A percentile compares a stretch with the other conserved stretches of the same genome.
Evolutionary conservation across 352 stramenopile genomes (phyloP).

Genomic region (Globisporangium viniferum): DNA sequence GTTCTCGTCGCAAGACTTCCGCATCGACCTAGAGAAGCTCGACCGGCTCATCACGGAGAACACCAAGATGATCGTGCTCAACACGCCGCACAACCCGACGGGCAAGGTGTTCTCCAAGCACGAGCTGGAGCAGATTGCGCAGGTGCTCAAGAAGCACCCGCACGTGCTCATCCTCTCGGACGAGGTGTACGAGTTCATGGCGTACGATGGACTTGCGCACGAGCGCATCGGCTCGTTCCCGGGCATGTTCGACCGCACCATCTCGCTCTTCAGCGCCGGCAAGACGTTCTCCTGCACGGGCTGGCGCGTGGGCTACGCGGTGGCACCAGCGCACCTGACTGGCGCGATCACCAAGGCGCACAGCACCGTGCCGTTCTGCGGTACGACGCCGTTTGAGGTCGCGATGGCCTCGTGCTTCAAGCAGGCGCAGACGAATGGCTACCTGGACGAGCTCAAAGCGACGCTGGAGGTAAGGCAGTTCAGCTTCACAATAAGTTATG

Average conservation of each 20-base stretch:
- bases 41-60: conserved; percentile 83
- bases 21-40: conserved; percentile 85
- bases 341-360: conserved; percentile 74
- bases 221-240: conserved; percentile 76
- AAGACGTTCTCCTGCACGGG: conserved; percentile 95
- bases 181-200: conserved; percentile 99
- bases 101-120: conserved; percentile 95
- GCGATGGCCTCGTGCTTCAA: conserved; percentile 88
- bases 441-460: conserved; percentile 64
- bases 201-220: conserved; percentile 74
- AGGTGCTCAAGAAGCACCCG: conserved; percentile 80
- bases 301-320: conserved; percentile 88
- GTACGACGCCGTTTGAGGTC: conserved; percentile 93
- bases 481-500: conserved; percentile 4
- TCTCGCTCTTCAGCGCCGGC: conserved; percentile 91
- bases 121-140: conserved; percentile 92
- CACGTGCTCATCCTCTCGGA: conserved; percentile 94
- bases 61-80: conserved; percentile 96
- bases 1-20: conserved; percentile 75
- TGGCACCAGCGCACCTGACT: conserved; percentile 54
- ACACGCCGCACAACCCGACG: conserved; percentile 99
- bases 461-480: conserved; percentile 49
- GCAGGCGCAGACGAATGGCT: conserved; percentile 87
- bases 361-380: conserved; percentile 91
- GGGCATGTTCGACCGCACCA: conserved; percentile 83